Conservation (phyloP, 306 rosid species). For the Castanea crenata region DNA sequence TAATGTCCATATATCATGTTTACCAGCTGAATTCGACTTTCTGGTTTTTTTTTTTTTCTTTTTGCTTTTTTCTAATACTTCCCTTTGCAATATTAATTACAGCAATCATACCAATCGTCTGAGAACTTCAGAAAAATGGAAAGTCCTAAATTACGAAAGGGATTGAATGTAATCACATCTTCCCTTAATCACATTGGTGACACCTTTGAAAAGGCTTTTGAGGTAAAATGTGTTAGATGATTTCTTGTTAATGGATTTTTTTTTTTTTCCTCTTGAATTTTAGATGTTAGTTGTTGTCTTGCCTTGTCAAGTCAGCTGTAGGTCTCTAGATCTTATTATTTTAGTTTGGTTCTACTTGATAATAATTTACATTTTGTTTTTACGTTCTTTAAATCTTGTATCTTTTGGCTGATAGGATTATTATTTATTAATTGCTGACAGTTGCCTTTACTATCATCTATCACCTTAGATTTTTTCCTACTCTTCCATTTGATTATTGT, state of each 20-base stretch:
- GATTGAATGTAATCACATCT: conserved; percentile 71
- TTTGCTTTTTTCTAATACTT: neutral
- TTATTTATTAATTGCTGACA: neutral
- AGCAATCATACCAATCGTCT: conserved; percentile 44
- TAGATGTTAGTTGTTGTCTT: neutral
- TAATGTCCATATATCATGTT: neutral
- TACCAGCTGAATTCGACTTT: conserved; percentile 7
- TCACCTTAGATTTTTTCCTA: neutral
- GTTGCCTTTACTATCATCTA: neutral
- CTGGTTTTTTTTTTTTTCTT: neutral
- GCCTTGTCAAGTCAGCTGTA: neutral
- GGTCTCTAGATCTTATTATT: neutral
- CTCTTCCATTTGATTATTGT: neutral
- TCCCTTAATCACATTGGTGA: conserved; percentile 96
- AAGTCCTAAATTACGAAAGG: conserved; percentile 64
- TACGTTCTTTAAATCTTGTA: neutral
- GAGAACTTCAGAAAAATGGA: conserved; percentile 49
- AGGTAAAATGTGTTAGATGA: conserved; percentile 42
- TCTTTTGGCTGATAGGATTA: neutral
- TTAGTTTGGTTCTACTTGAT: neutral
- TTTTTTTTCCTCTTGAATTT: neutral
- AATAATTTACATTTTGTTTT: neutral
- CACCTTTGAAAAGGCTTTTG: conserved; percentile 88
- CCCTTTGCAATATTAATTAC: conserved; percentile 28
- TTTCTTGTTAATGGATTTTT: neutral